Conservation (phyloP, 768 basidiomycete species). For the Kwoniella sp. region DNA sequence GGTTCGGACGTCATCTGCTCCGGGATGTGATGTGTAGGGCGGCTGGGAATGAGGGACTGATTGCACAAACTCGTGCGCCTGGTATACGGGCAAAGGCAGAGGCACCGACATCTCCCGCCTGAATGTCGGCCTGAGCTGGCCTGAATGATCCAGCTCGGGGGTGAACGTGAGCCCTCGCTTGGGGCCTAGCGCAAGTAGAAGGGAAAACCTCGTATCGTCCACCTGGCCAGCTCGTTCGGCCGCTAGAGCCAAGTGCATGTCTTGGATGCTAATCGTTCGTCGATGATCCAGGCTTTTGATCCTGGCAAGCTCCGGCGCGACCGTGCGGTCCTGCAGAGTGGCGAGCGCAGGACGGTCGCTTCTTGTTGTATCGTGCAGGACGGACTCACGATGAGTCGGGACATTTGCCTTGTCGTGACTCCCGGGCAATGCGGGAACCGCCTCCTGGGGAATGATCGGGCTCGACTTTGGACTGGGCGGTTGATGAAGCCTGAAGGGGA, state of each 20-base stretch:
- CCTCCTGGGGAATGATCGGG: no score
- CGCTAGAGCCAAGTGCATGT: constrained; percentile 9
- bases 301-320: neutral
- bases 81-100: neutral
- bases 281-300: constrained; percentile 8
- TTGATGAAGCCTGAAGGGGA: constrained; percentile 9
- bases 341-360: neutral
- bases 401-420: no score
- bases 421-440: no score
- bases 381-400: no score
- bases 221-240: neutral
- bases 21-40: no score
- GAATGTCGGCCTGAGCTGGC: neutral
- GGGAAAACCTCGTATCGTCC: neutral
- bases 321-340: no score
- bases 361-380: no score
- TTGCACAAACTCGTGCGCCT: no score
- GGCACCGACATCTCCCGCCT: neutral
- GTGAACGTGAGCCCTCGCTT: neutral
- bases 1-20: no score
- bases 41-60: no score
- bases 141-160: neutral
- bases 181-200: neutral
- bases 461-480: constrained; percentile 15
- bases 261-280: constrained; percentile 10